Base-by-base conservation (phyloP, 192 early-diverging fungal species). In the Thoreauomyces humboldtii region DNA sequence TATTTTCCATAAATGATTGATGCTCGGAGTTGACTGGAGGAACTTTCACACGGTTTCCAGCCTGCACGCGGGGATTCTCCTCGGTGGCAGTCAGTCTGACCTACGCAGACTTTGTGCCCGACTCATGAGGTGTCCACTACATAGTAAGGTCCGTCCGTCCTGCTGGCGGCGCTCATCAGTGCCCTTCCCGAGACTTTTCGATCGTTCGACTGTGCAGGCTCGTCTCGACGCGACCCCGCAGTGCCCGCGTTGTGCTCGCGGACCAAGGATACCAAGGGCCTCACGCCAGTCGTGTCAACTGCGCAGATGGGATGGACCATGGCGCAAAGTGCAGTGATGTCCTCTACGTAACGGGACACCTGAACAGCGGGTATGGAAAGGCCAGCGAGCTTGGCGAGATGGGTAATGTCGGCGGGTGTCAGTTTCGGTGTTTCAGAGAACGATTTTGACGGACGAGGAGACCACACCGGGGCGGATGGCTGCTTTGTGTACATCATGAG, bases 221-320 rank as follows among this genome's bases (percentile, higher is more conserved):
- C 22, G 15, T 52, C 50, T 1, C 15, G 22, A 15, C 15, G 25
- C 28, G 17, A 27, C 15, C 14, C 12, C 14, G 0, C 12, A 15
- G 21, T 41, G 25, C 44, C 44, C 11, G 34, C 57, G 35, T 61
- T 36, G n/a, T 32, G 21, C 2, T 63, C 54, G 15, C 42, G 5
- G 11, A 53, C 9, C 6, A 69, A 28, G n/a, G 67, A 69, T 19
- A 69, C 59, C 17, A 63, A 21, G 27, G 67, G 67, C 36, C 63
- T 29, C 4, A 69, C 67, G 41, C 59, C 67, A 4, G 25, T 11
- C 19, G 67, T 63, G 33, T 69, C 58, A 9, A 69, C 46, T 7
- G 7, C 36, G 9, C 29, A 21, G 47, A 69, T 69, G 34, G 67
- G 59, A 4, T 69, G 35, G n/a, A 69, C 35, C 46, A 69, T 67